These are phyloP conservation scores for Dryadomyces quercus-mongolicae DNA, from an alignment of 2,329 filamentous ascomycete genomes.

Conservation along the genomic window DNA sequence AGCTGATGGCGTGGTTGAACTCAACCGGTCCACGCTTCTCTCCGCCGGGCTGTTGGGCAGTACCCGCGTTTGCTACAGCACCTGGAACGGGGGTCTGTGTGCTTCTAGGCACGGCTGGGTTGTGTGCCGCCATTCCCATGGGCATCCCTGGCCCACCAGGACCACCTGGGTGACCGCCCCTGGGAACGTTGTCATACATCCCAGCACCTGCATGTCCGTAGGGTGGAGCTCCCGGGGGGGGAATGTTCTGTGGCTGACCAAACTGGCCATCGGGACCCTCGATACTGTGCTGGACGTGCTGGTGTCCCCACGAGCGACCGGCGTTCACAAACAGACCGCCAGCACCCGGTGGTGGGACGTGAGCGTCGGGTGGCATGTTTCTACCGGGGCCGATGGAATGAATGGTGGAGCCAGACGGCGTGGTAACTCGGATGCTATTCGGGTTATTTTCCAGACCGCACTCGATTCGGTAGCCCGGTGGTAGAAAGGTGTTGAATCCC, in stretches of 20 bases:
- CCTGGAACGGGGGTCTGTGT: constrained; percentile 40
- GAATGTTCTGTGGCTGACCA: constrained; percentile 40
- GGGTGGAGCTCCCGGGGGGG: constrained; percentile 19
- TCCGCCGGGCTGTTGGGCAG: constrained; percentile 46
- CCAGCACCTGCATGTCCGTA: constrained; percentile 15
- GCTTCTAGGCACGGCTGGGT: constrained; percentile 34
- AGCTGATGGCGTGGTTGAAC: constrained; percentile 98
- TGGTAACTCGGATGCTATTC: constrained; percentile 92
- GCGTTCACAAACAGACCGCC: constrained; percentile 32
- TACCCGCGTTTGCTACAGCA: constrained; percentile 48
- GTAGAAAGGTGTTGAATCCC: constrained; percentile 95
- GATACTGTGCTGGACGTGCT: constrained; percentile 43
- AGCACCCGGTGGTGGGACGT: constrained; percentile 22
- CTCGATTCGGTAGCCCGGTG: constrained; percentile 91
- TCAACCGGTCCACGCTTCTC: constrained; percentile 92
- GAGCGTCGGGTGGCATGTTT: constrained; percentile 32
- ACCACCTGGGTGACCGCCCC: constrained; percentile 3
- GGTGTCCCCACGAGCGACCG: constrained; percentile 22
- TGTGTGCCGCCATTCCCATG: constrained; percentile 19
- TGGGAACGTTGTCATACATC: constrained; percentile 8
- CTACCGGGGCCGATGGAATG: constrained; percentile 60
- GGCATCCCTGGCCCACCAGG: constrained; percentile 3
- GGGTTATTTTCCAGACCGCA: constrained; percentile 89
- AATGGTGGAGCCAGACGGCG: constrained; percentile 93
- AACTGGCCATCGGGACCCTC: constrained; percentile 53